Percentiles rank a stretch among this genome's conserved stretches.
phyloP scores from a whole-genome alignment of 495 filamentous ascomycete species.

The Echria macrotheca region DNA sequence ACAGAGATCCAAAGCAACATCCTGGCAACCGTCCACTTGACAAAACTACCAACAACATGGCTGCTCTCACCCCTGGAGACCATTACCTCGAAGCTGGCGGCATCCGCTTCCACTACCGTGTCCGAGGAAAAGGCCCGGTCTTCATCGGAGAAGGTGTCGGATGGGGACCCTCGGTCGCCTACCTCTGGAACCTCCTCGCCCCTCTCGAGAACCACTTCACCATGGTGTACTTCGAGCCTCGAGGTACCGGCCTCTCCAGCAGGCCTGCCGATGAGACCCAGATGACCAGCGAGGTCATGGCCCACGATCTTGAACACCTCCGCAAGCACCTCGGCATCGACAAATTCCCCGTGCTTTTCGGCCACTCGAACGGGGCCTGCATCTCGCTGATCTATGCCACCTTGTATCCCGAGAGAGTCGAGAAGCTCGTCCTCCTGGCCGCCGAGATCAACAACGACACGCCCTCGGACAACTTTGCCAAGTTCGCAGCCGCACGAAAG shows the following conservation, averaged over 20 bases:
- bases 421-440: neutral
- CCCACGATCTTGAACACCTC: slow-evolving; percentile 4
- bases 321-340: neutral
- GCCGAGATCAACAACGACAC: neutral
- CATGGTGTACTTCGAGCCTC: slow-evolving; percentile 1
- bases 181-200: slow-evolving; percentile 1
- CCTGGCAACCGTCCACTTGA: no score
- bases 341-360: neutral
- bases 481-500: neutral
- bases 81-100: neutral
- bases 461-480: neutral
- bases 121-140: neutral
- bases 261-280: neutral
- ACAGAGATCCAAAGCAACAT: no score
- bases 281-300: slow-evolving; percentile 4
- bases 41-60: no score
- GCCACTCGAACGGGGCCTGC: neutral
- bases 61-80: neutral
- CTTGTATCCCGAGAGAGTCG: neutral
- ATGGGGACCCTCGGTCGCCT: neutral
- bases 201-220: neutral
- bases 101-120: neutral
- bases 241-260: slow-evolving; percentile 1
- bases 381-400: neutral
- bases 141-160: neutral